phyloP scores from a whole-genome alignment of 257 asterid genomes.

The Gardenia jasminoides region DNA sequence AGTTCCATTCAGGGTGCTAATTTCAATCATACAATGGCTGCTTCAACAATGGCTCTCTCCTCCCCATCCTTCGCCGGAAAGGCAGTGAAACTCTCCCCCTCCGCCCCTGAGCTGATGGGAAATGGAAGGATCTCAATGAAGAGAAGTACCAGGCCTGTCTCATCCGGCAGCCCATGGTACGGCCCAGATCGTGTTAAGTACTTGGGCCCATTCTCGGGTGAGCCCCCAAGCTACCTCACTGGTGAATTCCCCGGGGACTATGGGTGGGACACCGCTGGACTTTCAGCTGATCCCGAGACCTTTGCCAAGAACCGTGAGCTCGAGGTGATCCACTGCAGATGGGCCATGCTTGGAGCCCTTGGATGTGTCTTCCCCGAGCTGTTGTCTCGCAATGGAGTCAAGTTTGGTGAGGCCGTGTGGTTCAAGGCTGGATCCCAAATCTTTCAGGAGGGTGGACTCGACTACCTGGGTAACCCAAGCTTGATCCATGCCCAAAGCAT shows the following conservation, averaged over 20 bases:
- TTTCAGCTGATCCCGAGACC: constrained; percentile 1
- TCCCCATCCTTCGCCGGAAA: neutral
- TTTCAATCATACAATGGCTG: neutral
- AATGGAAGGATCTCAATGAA: neutral
- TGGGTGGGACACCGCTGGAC: neutral
- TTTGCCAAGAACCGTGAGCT: neutral
- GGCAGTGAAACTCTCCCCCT: neutral
- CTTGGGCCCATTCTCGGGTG: neutral
- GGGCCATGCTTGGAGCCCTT: constrained; percentile 1
- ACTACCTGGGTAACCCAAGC: neutral
- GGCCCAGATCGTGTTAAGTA: neutral
- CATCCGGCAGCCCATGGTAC: neutral
- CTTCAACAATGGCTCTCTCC: neutral
- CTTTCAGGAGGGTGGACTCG: neutral
- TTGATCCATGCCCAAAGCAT: neutral
- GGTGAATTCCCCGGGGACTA: neutral
- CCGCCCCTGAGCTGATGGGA: neutral
- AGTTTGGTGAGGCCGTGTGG: neutral
- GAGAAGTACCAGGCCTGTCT: neutral
- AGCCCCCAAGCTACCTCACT: neutral
- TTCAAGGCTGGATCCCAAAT: neutral
- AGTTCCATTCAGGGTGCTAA: neutral
- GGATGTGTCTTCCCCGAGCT: neutral
- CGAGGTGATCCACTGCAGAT: neutral
- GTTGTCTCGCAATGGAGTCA: neutral